Evolutionary conservation across 2,329 filamentous ascomycete species (phyloP), one percentile per base, ranked within the genome.

Genomic region (Monosporascus sp.): DNA sequence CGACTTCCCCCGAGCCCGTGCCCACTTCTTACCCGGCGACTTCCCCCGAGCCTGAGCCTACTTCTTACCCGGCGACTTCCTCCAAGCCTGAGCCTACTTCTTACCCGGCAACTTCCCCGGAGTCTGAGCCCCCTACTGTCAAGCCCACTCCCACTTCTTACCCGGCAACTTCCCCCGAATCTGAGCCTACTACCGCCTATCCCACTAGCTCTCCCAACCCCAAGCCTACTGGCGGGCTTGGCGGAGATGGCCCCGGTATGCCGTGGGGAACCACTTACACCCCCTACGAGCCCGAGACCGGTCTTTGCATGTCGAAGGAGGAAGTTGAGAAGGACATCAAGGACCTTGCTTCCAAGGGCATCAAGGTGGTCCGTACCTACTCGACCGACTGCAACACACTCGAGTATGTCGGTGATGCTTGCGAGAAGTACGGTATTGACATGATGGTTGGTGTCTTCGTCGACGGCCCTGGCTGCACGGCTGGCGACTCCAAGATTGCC

Each of bases 391-490:
- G 93, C 81, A 79, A 82, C 73, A 87, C 87, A 52, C 87, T 96
- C 56, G 74, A 85, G 69, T 86, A 83, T 72, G 86, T 97, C 54
- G 90, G 90, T 59, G 72, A 75, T 44, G 88, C 90, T 55, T 85
- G 81, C 74, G 72, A 81, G 65, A 71, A 81, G 63, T 69, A 86
- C 71, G 86, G 87, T 56, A 68, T 97, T 56, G 86, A 87, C 71
- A 77, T 97, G 72, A 93, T 97, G 71, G 75, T 95, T 56, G 93
- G 93, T 71, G 81, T 97, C 76, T 96, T 87, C 79, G 87, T 97
- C 71, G 85, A 87, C 73, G 76, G 73, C 60, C 77, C 82, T 54
- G 78, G 79, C 66, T 84, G 82, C 74, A 75, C 74, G 64, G 81
- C 85, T 68, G 68, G 68, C 61, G 75, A 76, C 66, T 76, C 81